Evolutionary conservation across 306 rosid genomes (phyloP).

Genomic region (Oemleria cerasiformis): DNA sequence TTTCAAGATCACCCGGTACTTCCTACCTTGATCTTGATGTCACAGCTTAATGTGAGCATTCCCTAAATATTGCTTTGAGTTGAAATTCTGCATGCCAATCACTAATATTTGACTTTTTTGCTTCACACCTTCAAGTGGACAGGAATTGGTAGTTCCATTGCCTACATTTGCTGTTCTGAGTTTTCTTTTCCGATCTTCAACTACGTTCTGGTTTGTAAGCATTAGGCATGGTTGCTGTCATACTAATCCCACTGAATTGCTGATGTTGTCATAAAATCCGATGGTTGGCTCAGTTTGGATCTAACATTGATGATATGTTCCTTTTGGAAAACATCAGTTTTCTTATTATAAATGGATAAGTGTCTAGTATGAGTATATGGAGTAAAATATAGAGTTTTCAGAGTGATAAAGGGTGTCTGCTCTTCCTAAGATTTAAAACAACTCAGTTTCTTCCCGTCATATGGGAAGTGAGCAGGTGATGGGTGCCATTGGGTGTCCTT

Average conservation of each 20-base stretch:
- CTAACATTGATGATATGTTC: conserved; percentile 25
- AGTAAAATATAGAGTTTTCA: conserved; percentile 25
- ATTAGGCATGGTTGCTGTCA: conserved; percentile 35
- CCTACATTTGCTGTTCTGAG: conserved; percentile 31
- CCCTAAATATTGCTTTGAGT: conserved; percentile 31
- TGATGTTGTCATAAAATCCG: conserved; percentile 27
- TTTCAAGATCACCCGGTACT: conserved; percentile 3
- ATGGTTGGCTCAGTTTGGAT: conserved; percentile 25
- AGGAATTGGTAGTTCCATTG: conserved; percentile 34
- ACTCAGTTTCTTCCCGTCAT: conserved; percentile 56
- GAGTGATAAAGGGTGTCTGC: conserved; percentile 37
- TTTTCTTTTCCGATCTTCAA: conserved; percentile 37
- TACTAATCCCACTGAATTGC: conserved; percentile 36
- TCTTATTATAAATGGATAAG: conserved; percentile 18
- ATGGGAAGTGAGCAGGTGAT: conserved; percentile 89
- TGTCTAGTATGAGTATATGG: conserved; percentile 11
- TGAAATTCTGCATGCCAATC: conserved; percentile 20
- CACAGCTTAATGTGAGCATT: conserved; percentile 2
- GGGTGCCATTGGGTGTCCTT: conserved; percentile 78
- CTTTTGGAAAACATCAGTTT: conserved; percentile 29
- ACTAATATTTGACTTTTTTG: conserved; percentile 31
- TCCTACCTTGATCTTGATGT: not conserved
- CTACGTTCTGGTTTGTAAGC: conserved; percentile 27
- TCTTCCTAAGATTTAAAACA: conserved; percentile 41
- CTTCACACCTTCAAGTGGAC: conserved; percentile 37